Evolutionary conservation across 2,329 filamentous ascomycete species (phyloP).

Genomic region (Trichophyton simii): DNA sequence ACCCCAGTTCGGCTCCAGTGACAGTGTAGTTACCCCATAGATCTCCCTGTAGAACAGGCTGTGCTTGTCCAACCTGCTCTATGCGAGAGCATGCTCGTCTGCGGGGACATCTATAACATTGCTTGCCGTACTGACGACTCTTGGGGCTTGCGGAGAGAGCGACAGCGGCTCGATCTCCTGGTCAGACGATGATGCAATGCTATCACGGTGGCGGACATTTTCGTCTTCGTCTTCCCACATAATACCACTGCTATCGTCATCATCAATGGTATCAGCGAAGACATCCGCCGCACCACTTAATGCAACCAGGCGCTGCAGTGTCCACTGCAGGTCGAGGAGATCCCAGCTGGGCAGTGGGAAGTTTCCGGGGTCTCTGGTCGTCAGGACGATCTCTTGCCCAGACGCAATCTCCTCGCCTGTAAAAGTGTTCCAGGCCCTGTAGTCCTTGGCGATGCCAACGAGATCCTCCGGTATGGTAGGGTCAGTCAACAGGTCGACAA

Average conservation of each 20-base stretch:
- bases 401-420: not conserved
- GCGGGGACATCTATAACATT: no score
- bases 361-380: conserved; percentile 4
- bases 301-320: conserved; percentile 4
- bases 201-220: no score
- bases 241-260: not conserved
- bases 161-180: not conserved
- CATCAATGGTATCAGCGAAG: not conserved
- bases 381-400: not conserved
- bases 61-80: not conserved
- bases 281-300: not conserved
- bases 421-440: not conserved
- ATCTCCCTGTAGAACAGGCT: not conserved
- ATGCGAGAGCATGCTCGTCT: not conserved
- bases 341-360: not conserved
- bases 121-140: not conserved
- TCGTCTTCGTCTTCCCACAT: not conserved
- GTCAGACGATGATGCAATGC: not conserved
- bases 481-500: not conserved
- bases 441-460: not conserved
- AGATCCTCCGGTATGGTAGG: not conserved
- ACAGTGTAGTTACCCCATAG: no score
- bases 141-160: not conserved
- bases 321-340: conserved; percentile 5
- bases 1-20: no score